These are phyloP conservation scores for Botrytis squamosa DNA, from an alignment of 2,329 filamentous ascomycete species.

Conservation along the genomic window DNA sequence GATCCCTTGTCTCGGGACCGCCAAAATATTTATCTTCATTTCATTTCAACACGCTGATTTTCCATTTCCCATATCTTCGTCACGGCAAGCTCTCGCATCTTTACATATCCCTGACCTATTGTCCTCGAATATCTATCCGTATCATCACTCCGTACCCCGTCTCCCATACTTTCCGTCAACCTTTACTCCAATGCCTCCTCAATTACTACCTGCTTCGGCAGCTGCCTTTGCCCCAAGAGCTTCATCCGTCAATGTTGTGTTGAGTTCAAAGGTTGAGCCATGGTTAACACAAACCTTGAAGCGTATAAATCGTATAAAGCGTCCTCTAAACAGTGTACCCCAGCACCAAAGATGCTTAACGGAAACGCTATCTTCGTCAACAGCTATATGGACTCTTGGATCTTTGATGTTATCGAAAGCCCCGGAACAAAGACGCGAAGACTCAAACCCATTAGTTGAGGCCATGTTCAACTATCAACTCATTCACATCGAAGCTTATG, in stretches of 20 bases:
- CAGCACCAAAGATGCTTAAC: slow-evolving; percentile 96
- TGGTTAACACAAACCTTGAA: slow-evolving; percentile 97
- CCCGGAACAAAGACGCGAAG: slow-evolving; percentile 80
- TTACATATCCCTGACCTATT: slow-evolving; percentile 25
- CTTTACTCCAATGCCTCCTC: slow-evolving; percentile 69
- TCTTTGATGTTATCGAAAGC: slow-evolving; percentile 91
- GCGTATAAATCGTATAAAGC: slow-evolving; percentile 94
- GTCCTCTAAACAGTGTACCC: slow-evolving; percentile 92
- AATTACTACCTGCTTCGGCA: slow-evolving; percentile 91
- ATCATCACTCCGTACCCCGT: slow-evolving; percentile 22
- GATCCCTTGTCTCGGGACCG: slow-evolving; percentile 55
- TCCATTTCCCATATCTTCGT: slow-evolving; percentile 6
- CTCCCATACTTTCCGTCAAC: slow-evolving; percentile 18
- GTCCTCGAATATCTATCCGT: slow-evolving; percentile 25
- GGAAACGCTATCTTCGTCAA: slow-evolving; percentile 83
- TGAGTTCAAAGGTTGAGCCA: slow-evolving; percentile 87
- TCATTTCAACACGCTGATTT: slow-evolving; percentile 31
- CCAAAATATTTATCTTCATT: slow-evolving; percentile 39
- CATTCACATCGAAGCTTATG: slow-evolving; percentile 92
- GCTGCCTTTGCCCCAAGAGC: slow-evolving; percentile 90
- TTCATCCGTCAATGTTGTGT: slow-evolving; percentile 89
- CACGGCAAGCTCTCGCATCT: slow-evolving; percentile 26
- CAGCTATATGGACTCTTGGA: slow-evolving; percentile 92
- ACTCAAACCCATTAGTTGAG: slow-evolving; percentile 79
- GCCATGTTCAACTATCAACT: slow-evolving; percentile 91